Base-by-base conservation (phyloP, 495 filamentous ascomycete species). In the Neurospora sublineolata region DNA sequence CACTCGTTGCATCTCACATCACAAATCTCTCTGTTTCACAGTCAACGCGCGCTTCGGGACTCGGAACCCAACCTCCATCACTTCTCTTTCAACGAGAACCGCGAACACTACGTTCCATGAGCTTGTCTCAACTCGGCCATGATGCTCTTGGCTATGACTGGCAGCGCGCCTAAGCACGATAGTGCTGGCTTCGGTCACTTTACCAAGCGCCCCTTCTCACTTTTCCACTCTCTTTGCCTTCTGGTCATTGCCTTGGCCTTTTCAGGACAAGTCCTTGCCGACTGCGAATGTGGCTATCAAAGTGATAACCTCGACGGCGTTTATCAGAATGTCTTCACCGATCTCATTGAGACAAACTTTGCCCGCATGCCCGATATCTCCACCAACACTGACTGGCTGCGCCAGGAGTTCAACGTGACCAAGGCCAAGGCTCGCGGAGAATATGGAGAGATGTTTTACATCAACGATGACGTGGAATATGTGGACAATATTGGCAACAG, bases 221-320 rank as follows among this genome's bases (percentile, higher is more conserved):
- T 39, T 52, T 2, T 72, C 30, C 41, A 44, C 37, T 12, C 68
- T 69, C 69, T 52, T 71, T 37, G 76, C 27, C 64, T 79, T 27
- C 58, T 71, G 46, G 68, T 71, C 69, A 41, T 77, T 30, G 75
- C 70, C 20, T 39, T 77, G 20, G 9, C 41, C 39, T 72, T 77
- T 33, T 39, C 52, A 23, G 39, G 37, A 11, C 44, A 70, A 8
- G 72, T 71, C 58, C 37, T 70, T 68, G 87, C 88, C 16, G 82
- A 85, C 73, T 93, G 91, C 82, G 89, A 92, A 77, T 94, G 91
- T 77, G 91, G 92, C 40, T 93, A 92, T 77, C 77, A 79, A 38
- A 75, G 79, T 36, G 52, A 64, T 44, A 77, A 42, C 69, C 76
- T 77, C 68, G 33, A 52, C 60, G 78, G 78, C 42, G 79, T 85